A percentile compares a stretch with the other conserved stretches of the same genome.
These are phyloP conservation scores for Ochetophila trinervis DNA, from an alignment of 306 rosid species.

Conservation along the genomic window DNA sequence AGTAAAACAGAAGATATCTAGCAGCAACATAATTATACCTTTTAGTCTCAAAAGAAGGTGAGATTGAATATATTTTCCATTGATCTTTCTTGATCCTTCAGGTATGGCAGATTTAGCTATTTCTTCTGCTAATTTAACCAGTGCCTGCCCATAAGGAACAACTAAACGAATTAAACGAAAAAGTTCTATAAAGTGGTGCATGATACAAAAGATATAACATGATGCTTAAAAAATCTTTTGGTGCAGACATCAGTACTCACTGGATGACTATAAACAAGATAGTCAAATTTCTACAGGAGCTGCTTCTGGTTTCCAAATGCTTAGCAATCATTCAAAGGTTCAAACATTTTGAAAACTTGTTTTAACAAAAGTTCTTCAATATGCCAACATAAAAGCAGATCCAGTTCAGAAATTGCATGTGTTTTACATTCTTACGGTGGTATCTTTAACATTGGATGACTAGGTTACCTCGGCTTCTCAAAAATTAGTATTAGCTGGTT, in stretches of 20 bases:
- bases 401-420: no score
- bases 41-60: conserved; percentile 73
- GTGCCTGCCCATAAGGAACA: conserved; percentile 46
- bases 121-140: conserved; percentile 78
- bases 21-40: conserved; percentile 44
- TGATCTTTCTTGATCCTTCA: conserved; percentile 81
- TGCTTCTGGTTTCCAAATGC: neutral
- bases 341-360: neutral
- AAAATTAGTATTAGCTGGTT: neutral
- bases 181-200: conserved; percentile 5
- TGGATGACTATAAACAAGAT: neutral
- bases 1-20: neutral
- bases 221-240: neutral
- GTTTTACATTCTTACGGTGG: no score
- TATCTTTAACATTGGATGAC: neutral
- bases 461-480: neutral
- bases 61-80: conserved; percentile 88
- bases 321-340: neutral
- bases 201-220: neutral
- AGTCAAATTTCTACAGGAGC: neutral
- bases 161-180: neutral
- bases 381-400: no score
- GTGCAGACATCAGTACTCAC: neutral
- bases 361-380: no score
- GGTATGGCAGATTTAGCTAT: conserved; percentile 63